These are phyloP conservation scores for Epithele typhae DNA, from an alignment of 768 basidiomycete species.

Conservation along the genomic window DNA sequence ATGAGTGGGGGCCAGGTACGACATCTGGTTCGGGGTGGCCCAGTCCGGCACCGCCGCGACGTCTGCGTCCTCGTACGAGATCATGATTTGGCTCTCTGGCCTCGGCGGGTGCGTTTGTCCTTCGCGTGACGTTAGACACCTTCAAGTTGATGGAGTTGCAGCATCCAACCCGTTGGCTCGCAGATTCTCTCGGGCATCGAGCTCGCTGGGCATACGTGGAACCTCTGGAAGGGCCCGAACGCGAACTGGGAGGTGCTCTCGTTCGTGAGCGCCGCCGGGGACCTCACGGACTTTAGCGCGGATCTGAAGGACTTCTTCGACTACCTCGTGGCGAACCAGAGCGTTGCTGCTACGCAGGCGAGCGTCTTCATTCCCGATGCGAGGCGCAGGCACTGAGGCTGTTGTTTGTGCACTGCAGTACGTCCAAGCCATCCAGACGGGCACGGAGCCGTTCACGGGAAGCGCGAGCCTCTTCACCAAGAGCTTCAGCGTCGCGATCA, in stretches of 20 bases:
- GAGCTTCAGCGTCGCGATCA: slow-evolving; percentile 37
- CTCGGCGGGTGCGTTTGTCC: slow-evolving; percentile 40
- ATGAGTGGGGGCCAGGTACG: slow-evolving; percentile 34
- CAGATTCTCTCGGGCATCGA: slow-evolving; percentile 37
- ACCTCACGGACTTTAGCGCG: slow-evolving; percentile 46
- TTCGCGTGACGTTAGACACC: not conserved
- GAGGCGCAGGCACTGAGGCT: not conserved
- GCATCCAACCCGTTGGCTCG: slow-evolving; percentile 54
- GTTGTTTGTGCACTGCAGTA: slow-evolving; percentile 29
- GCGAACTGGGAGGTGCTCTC: slow-evolving; percentile 52
- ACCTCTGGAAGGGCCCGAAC: slow-evolving; percentile 52
- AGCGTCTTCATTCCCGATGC: not conserved
- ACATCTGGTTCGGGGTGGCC: slow-evolving; percentile 48
- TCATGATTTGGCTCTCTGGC: slow-evolving; percentile 62
- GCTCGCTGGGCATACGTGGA: slow-evolving; percentile 50
- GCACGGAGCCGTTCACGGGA: slow-evolving; percentile 53
- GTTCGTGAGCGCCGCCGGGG: slow-evolving; percentile 44
- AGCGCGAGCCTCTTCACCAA: slow-evolving; percentile 40
- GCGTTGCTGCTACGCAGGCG: slow-evolving; percentile 45
- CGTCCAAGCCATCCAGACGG: slow-evolving; percentile 51
- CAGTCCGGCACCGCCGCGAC: slow-evolving; percentile 42
- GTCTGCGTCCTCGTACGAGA: slow-evolving; percentile 45
- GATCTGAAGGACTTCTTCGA: slow-evolving; percentile 55
- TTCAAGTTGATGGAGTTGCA: slow-evolving; percentile 15
- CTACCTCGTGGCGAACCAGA: slow-evolving; percentile 42